Conservation (phyloP, 225 moss, liverwort and hornwort genomes). For the Asterella californica region DNA sequence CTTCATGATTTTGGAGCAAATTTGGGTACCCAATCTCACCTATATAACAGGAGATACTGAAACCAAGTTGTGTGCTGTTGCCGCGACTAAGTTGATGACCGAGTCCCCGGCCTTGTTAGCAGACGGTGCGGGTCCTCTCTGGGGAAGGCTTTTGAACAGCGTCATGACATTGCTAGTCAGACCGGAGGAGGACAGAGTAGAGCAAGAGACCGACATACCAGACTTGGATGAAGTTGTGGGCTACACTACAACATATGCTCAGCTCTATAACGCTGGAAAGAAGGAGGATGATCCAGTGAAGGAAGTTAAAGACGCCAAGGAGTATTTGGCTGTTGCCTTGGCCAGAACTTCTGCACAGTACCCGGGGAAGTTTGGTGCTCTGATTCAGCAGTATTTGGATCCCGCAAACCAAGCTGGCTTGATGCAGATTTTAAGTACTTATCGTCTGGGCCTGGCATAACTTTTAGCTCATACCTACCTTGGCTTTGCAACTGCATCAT, state of each 20-base stretch:
- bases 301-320: constrained; percentile 71
- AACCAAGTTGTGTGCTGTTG: constrained; percentile 85
- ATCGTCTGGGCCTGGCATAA: constrained; percentile 49
- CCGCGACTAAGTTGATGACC: constrained; percentile 73
- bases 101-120: constrained; percentile 57
- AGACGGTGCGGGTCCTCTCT: constrained; percentile 48
- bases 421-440: constrained; percentile 63
- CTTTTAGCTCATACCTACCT: too few species aligned
- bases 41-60: constrained; percentile 84
- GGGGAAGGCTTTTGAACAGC: constrained; percentile 76
- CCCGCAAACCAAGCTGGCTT: constrained; percentile 66
- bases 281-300: constrained; percentile 94
- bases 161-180: constrained; percentile 83
- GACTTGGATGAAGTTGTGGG: constrained; percentile 98
- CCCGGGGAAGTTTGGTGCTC: constrained; percentile 56
- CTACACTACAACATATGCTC: constrained; percentile 85
- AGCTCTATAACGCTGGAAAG: constrained; percentile 93
- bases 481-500: background rate
- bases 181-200: constrained; percentile 90
- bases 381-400: constrained; percentile 71
- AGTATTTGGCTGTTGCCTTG: constrained; percentile 69
- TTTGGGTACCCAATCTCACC: constrained; percentile 84
- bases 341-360: constrained; percentile 61
- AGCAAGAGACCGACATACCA: constrained; percentile 88
- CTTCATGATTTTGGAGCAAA: constrained; percentile 72